phyloP scores from a whole-genome alignment of 106 monocot genomes.

The Dendrobium chrysotoxum region DNA sequence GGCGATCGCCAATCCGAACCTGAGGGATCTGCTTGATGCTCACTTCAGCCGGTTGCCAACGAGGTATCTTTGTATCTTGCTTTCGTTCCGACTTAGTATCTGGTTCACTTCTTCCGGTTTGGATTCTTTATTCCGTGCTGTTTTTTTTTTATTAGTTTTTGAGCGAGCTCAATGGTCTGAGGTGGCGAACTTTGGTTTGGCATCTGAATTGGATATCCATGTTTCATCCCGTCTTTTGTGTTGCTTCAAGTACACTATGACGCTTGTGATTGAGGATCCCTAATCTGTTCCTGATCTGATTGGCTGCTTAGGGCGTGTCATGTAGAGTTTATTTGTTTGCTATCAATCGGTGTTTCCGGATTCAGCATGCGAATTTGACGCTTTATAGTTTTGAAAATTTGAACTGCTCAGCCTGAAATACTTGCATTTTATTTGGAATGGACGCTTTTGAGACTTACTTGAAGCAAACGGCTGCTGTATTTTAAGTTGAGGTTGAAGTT shows the following conservation, averaged over 20 bases:
- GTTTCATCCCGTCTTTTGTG: background rate
- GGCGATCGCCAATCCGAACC: conserved; percentile 43
- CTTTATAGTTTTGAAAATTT: background rate
- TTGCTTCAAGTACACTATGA: background rate
- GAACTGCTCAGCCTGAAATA: background rate
- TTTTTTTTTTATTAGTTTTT: background rate
- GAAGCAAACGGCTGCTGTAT: background rate
- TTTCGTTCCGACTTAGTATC: background rate
- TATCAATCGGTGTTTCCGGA: background rate
- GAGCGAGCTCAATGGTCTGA: background rate
- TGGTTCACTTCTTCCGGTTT: background rate
- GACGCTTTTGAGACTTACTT: background rate
- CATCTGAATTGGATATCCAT: background rate
- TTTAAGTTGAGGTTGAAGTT: background rate
- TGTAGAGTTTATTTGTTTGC: background rate
- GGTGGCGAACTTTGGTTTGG: background rate
- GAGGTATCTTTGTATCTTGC: conserved; percentile 29
- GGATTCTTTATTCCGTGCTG: background rate
- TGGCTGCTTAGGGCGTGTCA: background rate
- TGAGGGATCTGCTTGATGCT: conserved; percentile 47
- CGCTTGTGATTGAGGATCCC: background rate
- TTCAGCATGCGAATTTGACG: background rate
- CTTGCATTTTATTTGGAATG: background rate
- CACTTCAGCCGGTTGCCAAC: conserved; percentile 73
- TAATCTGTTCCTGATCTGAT: background rate